A percentile compares a stretch with the other conserved stretches of the same genome.
Conservation (phyloP, 1,139 yeast species). For the Hanseniaspora sp. region DNA sequence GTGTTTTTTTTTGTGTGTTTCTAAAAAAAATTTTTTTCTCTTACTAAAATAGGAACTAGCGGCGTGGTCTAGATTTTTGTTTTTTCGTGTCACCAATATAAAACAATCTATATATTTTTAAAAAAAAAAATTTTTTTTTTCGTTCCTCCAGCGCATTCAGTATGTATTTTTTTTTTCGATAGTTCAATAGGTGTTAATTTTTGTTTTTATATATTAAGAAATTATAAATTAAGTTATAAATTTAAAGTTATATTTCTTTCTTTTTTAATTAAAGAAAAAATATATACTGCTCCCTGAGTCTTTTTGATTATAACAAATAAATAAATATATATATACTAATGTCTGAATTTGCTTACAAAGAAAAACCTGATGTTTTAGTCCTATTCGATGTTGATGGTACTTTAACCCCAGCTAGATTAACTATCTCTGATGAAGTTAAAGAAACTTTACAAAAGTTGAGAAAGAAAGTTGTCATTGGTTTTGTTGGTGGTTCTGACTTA, state of each 20-base stretch:
- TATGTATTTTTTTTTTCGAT: too few relatives aligned
- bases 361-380: slow-evolving; percentile 42
- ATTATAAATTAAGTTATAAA: too few relatives aligned
- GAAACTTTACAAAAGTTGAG: slow-evolving; percentile 61
- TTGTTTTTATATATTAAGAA: too few relatives aligned
- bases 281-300: neutral
- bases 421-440: slow-evolving; percentile 69
- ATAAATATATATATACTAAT: slow-evolving; percentile 17
- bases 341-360: slow-evolving; percentile 34
- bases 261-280: too few relatives aligned
- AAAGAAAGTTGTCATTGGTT: slow-evolving; percentile 86
- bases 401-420: slow-evolving; percentile 90
- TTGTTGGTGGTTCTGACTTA: slow-evolving; percentile 96
- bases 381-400: slow-evolving; percentile 98
- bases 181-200: too few relatives aligned
- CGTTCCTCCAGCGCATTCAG: neutral
- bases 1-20: too few relatives aligned
- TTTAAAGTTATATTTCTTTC: too few relatives aligned
- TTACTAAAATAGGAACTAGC: too few relatives aligned
- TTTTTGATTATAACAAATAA: neutral
- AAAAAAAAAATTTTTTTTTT: neutral
- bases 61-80: too few relatives aligned
- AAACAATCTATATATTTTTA: neutral
- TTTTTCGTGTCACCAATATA: neutral
- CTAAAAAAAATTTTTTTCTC: too few relatives aligned